Evolutionary conservation across 2,329 filamentous ascomycete species (phyloP), one percentile per base, ranked within the genome.

Genomic region (Monilinia polystroma): DNA sequence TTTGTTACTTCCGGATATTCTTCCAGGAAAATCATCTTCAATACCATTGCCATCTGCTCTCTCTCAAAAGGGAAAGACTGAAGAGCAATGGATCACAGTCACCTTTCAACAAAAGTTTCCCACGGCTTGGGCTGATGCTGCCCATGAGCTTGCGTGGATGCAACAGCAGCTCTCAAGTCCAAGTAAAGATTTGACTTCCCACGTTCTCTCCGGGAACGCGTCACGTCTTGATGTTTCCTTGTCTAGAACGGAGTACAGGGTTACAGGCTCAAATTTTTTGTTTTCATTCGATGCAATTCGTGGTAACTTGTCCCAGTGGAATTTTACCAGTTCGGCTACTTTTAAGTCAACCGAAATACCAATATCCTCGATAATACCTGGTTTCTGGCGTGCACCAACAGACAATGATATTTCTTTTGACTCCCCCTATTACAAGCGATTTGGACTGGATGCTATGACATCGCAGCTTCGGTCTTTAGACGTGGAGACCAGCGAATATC

Each of bases 361-460:
- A 14, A 52, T 57, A 12, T 59, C 65, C 23, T 62, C 67, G n/a
- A 55, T 67, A 20, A 55, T 6, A 43, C 65, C 55, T 16, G 69
- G 80, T 7, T 85, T 90, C 76, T 90, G 86, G 82, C 85, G 87
- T 5, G 84, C 87, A 0, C 82, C 83, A 18, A 90, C 87, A 0
- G 85, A 90, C 75, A 90, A 90, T 71, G 88, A 90, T 72, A 78
- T 79, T 0, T 81, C 83, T 0, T 73, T 77, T 20, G 83, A 85
- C 14, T 80, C 83, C 4, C 81, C 80, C 6, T 85, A 88, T 70
- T 90, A 87, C 87, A 77, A 81, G 55, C 78, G 81, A 23, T 82
- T 81, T 62, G 82, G 83, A 0, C 77, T 85, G 10, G 77, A 85
- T 66, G 72, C 72, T 2, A 74, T 85, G 38, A 80, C 80, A 2